phyloP scores from a whole-genome alignment of 2,329 filamentous ascomycete species.

The Aspergillus sp. region DNA sequence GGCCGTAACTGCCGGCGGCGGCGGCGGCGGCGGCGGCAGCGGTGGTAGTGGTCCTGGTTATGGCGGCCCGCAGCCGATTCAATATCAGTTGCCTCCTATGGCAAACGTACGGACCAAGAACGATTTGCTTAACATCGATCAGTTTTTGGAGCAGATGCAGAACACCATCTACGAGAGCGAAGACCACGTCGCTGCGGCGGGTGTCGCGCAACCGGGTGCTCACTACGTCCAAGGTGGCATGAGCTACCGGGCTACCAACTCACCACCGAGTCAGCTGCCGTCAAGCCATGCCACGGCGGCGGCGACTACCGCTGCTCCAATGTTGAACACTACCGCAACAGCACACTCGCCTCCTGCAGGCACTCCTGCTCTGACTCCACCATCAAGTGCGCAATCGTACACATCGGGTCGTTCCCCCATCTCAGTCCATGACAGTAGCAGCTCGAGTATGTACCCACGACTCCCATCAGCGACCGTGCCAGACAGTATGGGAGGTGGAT shows the following conservation, averaged over 20 bases:
- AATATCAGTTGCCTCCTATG: conserved; percentile 84
- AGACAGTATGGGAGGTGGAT: conserved; percentile 47
- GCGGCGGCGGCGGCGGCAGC: conserved; percentile 9
- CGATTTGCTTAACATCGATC: conserved; percentile 88
- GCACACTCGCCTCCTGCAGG: conserved; percentile 43
- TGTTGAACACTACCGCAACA: conserved; percentile 35
- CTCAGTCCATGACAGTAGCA: conserved; percentile 45
- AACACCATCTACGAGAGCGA: conserved; percentile 92
- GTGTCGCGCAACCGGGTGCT: conserved; percentile 66
- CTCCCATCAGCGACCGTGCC: conserved; percentile 55
- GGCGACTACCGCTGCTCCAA: conserved; percentile 30
- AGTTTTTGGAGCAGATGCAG: conserved; percentile 92
- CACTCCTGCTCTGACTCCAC: conserved; percentile 58
- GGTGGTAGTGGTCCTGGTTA: conserved; percentile 48
- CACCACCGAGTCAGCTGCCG: conserved; percentile 43
- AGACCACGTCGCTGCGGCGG: conserved; percentile 69
- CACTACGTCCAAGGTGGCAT: conserved; percentile 55
- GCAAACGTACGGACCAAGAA: conserved; percentile 85
- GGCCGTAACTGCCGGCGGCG: conserved; percentile 48
- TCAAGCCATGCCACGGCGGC: conserved; percentile 33
- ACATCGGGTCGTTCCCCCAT: conserved; percentile 56
- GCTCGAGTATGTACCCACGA: conserved; percentile 55
- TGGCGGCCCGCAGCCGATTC: conserved; percentile 59
- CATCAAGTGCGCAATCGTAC: conserved; percentile 57
- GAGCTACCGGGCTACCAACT: conserved; percentile 52